Base-by-base conservation (phyloP, 805 yeast genomes). In the Candida takata region DNA sequence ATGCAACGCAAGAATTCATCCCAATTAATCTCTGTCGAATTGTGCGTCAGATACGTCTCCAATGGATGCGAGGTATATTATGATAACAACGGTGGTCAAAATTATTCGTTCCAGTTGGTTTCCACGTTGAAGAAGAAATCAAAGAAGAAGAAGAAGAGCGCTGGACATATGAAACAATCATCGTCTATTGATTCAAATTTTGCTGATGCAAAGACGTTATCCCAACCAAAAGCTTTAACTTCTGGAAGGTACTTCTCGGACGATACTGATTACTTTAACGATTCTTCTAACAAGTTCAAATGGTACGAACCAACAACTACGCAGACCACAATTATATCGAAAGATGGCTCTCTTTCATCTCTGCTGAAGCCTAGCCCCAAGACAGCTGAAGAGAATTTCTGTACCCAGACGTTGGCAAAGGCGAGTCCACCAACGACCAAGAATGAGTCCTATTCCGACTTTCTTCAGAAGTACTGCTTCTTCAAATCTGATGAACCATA, bases 31-130 rank as follows among this genome's bases (percentile, higher is more conserved):
- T 61, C 40, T 34, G 58, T 39, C 42, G 50, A 60, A 29, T 59
- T 67, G 36, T 67, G 72, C 42, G 52, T 66, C 36, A 58, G 57
- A 36, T 67, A 60, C 42, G 57, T 60, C 34, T 58, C 61, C 14
- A 40, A 39, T 35, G 60, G 58, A 11, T 19, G 31, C 4, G 35
- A 29, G 8, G 47, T 43, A 7, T 65, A 40, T 40, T 67, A 69
- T 66, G 72, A 67, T 45, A 67, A 60, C 48, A 67, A 67, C 43
- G 41, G 54, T 23, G 43, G 45, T 11, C 48, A 52, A 21, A 64
- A 67, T 41, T 67, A 60, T 41, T 57, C 55, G 36, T 54, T 76
- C 15, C 44, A 49, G n/a, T 35, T 51, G 35, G 41, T 44, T 16
- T 41, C 36, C 33, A 44, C 44, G 12, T 12, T 23, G 24, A 31